Conservation (phyloP, 106 monocot genomes). For the Platanthera zijinensis region DNA sequence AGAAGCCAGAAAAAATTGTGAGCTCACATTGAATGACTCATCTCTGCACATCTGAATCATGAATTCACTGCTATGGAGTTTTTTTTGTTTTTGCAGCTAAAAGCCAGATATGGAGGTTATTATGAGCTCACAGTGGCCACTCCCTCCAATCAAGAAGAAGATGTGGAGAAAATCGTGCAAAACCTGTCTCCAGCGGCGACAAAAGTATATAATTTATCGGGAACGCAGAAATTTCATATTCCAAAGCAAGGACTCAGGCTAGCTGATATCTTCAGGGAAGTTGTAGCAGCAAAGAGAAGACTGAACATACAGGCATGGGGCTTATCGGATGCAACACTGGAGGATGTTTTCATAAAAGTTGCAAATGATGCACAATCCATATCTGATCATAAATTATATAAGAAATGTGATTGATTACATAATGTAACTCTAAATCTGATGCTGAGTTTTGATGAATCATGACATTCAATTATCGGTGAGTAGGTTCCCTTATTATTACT, state of each 20-base stretch:
- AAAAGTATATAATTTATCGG: constrained; percentile 24
- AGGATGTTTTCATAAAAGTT: constrained; percentile 45
- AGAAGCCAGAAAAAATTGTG: no score
- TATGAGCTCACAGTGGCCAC: constrained; percentile 42
- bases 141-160: constrained; percentile 14
- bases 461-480: no score
- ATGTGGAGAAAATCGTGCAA: constrained; percentile 25
- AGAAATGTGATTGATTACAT: background rate
- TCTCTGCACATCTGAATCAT: no score
- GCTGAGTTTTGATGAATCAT: no score
- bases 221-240: constrained; percentile 35
- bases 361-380: constrained; percentile 15
- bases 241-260: constrained; percentile 33
- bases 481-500: no score
- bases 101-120: constrained; percentile 41
- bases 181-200: constrained; percentile 21
- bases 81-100: constrained; percentile 19
- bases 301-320: constrained; percentile 26
- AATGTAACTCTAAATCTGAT: no score
- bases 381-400: background rate
- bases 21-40: no score
- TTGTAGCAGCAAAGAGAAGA: constrained; percentile 11
- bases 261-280: constrained; percentile 23
- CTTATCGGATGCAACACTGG: constrained; percentile 26
- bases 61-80: no score